Conservation (phyloP, 129 eudicot species). For the Flaveria bidentis region DNA sequence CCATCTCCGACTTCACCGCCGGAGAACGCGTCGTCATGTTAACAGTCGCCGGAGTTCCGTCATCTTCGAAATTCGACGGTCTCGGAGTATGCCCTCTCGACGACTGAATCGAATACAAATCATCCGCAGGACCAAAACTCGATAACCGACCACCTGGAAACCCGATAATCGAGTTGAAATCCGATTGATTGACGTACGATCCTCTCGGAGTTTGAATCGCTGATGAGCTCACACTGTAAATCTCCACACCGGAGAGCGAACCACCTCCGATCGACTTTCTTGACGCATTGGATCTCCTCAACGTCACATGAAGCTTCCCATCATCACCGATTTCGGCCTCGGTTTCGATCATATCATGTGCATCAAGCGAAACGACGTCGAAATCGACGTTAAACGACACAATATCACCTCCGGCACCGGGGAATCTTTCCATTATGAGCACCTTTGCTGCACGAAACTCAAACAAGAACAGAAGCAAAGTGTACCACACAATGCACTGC, state of each 20-base stretch:
- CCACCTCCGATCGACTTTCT: slow-evolving; percentile 33
- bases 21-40: neutral
- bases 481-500: slow-evolving; percentile 63
- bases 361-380: slow-evolving; percentile 58
- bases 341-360: slow-evolving; percentile 44
- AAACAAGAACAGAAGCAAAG: slow-evolving; percentile 51
- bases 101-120: slow-evolving; percentile 21
- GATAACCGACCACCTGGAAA: neutral
- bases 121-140: slow-evolving; percentile 26
- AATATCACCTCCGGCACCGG: slow-evolving; percentile 48
- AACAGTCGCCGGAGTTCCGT: neutral
- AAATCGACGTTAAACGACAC: slow-evolving; percentile 45
- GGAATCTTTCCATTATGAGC: slow-evolving; percentile 50
- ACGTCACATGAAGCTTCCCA: slow-evolving; percentile 56
- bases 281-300: slow-evolving; percentile 50
- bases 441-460: slow-evolving; percentile 56
- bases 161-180: slow-evolving; percentile 27
- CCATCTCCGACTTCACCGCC: slow-evolving; percentile 13
- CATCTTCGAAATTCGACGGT: slow-evolving; percentile 37
- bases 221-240: slow-evolving; percentile 54
- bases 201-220: slow-evolving; percentile 53
- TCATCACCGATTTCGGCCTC: slow-evolving; percentile 43
- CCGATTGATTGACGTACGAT: slow-evolving; percentile 49
- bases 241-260: slow-evolving; percentile 52
- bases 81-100: slow-evolving; percentile 24